Percentiles rank a stretch among this genome's conserved stretches.
These are phyloP conservation scores for Meripilus lineatus DNA, from an alignment of 1,284 basidiomycete species.

Conservation along the genomic window DNA sequence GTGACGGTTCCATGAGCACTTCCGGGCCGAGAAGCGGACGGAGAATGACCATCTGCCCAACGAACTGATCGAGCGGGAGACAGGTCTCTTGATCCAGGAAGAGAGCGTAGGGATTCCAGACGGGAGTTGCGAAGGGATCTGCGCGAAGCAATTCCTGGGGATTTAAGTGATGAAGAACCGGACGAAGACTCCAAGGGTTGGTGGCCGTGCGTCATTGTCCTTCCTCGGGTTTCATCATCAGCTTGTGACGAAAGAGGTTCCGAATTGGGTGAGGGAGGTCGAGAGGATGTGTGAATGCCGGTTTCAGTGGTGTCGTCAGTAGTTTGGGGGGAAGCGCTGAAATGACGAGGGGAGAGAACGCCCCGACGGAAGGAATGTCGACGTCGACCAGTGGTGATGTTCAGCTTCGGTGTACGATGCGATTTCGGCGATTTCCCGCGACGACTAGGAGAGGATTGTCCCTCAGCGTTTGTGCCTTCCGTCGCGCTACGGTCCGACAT, in stretches of 20 bases:
- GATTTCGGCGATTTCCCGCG: conserved; percentile 9
- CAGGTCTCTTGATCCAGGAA: conserved; percentile 31
- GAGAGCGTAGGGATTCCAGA: conserved; percentile 28
- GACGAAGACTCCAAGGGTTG: too few species aligned
- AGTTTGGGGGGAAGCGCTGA: not conserved
- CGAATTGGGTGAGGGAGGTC: too few species aligned
- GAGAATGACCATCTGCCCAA: conserved; percentile 32
- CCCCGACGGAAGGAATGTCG: conserved; percentile 23
- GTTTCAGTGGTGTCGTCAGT: not conserved
- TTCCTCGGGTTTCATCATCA: too few species aligned
- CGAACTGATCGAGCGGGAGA: conserved; percentile 48
- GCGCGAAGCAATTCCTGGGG: conserved; percentile 13
- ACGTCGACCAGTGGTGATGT: conserved; percentile 9
- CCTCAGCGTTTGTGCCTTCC: conserved; percentile 9
- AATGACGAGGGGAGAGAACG: conserved; percentile 11
- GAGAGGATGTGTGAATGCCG: too few species aligned
- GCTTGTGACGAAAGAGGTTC: too few species aligned
- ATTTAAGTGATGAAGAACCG: conserved; percentile 3
- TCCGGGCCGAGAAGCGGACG: not conserved
- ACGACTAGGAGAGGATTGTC: conserved; percentile 8
- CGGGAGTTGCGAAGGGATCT: conserved; percentile 23
- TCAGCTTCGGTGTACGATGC: conserved; percentile 4
- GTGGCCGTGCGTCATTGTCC: too few species aligned
- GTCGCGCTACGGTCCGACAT: conserved; percentile 35
- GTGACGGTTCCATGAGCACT: not conserved